Conservation (phyloP, 1,139 yeast species). For the Protomyces pachydermus region DNA sequence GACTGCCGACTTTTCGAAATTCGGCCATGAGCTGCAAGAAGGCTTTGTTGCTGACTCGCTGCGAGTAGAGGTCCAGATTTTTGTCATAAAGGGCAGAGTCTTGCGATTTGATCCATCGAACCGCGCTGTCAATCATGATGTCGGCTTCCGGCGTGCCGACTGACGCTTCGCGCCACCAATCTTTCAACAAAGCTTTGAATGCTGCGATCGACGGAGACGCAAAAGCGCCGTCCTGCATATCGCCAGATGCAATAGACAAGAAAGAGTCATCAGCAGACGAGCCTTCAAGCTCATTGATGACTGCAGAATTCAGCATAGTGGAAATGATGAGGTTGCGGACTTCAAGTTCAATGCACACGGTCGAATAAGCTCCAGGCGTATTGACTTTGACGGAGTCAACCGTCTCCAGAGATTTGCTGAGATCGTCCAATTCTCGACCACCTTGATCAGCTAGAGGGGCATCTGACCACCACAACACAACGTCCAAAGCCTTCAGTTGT, state of each 20-base stretch:
- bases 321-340: slow-evolving; percentile 76
- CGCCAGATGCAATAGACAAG: slow-evolving; percentile 43
- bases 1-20: slow-evolving; percentile 70
- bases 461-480: slow-evolving; percentile 92
- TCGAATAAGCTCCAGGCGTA: slow-evolving; percentile 72
- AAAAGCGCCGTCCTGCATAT: slow-evolving; percentile 46
- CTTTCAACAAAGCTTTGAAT: slow-evolving; percentile 68
- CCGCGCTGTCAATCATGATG: slow-evolving; percentile 73
- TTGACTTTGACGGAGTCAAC: slow-evolving; percentile 69
- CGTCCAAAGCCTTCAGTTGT: slow-evolving; percentile 56
- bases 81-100: slow-evolving; percentile 72
- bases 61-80: slow-evolving; percentile 77
- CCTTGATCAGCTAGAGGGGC: slow-evolving; percentile 80
- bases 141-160: slow-evolving; percentile 69
- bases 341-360: slow-evolving; percentile 73
- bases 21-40: slow-evolving; percentile 76
- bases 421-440: slow-evolving; percentile 64
- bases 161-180: slow-evolving; percentile 93
- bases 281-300: slow-evolving; percentile 87
- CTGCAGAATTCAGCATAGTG: slow-evolving; percentile 76
- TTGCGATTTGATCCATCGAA: slow-evolving; percentile 80
- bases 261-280: slow-evolving; percentile 46
- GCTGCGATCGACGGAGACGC: slow-evolving; percentile 54
- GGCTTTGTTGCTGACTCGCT: slow-evolving; percentile 78
- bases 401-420: slow-evolving; percentile 50